A percentile compares a stretch with the other conserved stretches of the same genome.
phyloP scores from a whole-genome alignment of 345 rosid species.

The Linum lewisii region DNA sequence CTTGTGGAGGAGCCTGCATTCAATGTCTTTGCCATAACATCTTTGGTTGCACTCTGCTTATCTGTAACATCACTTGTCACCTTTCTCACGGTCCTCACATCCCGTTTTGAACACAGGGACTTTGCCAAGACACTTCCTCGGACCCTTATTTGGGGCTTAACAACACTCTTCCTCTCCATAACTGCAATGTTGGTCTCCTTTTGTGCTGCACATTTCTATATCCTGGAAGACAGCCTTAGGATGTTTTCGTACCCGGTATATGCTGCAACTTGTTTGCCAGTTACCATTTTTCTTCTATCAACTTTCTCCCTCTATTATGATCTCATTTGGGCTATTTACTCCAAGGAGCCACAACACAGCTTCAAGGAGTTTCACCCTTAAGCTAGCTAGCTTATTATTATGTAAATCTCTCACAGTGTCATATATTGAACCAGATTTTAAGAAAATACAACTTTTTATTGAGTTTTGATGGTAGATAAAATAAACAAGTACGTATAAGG shows the following conservation, averaged over 20 bases:
- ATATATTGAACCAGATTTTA: too few relatives aligned
- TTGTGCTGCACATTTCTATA: constrained; percentile 1
- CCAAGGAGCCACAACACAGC: not conserved
- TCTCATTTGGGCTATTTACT: not conserved
- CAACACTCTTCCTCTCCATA: constrained; percentile 33
- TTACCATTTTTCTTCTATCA: not conserved
- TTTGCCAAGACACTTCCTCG: constrained; percentile 25
- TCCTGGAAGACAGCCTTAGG: not conserved
- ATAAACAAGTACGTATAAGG: too few relatives aligned
- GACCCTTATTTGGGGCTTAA: constrained; percentile 30
- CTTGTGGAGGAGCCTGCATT: constrained; percentile 26
- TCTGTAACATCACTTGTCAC: constrained; percentile 28
- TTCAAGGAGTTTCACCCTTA: not conserved
- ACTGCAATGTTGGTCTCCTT: constrained; percentile 16
- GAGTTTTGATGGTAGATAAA: too few relatives aligned
- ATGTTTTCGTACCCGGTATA: not conserved
- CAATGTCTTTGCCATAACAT: constrained; percentile 29
- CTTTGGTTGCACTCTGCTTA: constrained; percentile 30
- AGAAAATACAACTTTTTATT: too few relatives aligned
- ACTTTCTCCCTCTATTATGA: not conserved
- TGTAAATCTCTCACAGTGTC: too few relatives aligned
- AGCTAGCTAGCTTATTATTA: too few relatives aligned
- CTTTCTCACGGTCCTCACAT: constrained; percentile 36
- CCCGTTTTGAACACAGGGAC: constrained; percentile 32
- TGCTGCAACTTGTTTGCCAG: constrained; percentile 3